Percentiles rank a stretch among this genome's conserved stretches.
These are phyloP conservation scores for Claviceps capensis DNA, from an alignment of 2,329 filamentous ascomycete species.

Conservation along the genomic window DNA sequence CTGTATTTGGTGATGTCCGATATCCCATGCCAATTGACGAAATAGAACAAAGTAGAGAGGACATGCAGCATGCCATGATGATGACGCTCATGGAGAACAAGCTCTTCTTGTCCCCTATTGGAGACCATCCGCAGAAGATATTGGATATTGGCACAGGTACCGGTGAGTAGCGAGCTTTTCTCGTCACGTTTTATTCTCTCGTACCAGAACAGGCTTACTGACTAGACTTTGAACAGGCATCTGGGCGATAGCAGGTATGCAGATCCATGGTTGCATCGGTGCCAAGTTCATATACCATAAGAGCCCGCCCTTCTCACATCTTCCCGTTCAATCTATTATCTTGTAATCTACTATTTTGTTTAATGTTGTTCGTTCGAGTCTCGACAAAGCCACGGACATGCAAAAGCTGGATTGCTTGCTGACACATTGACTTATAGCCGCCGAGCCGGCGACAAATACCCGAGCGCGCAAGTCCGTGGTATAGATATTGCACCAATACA, in stretches of 20 bases:
- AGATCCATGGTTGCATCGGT: no score
- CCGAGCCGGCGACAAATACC: slow-evolving; percentile 15
- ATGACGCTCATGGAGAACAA: slow-evolving; percentile 20
- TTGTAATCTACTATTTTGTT: no score
- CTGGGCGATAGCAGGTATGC: slow-evolving; percentile 6
- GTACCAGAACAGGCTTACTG: background rate
- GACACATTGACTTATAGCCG: background rate
- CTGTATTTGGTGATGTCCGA: slow-evolving; percentile 19
- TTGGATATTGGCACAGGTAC: slow-evolving; percentile 26
- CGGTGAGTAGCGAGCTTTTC: slow-evolving; percentile 2
- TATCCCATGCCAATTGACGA: slow-evolving; percentile 27
- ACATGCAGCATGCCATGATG: slow-evolving; percentile 26
- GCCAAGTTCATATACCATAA: background rate
- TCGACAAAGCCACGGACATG: no score
- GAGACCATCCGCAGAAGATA: slow-evolving; percentile 19
- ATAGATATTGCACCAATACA: slow-evolving; percentile 26
- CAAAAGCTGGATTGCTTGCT: background rate
- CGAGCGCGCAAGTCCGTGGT: slow-evolving; percentile 22
- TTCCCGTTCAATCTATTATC: background rate
- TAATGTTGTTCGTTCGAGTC: no score
- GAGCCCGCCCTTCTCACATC: no score
- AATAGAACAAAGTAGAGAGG: slow-evolving; percentile 23
- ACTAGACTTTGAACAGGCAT: slow-evolving; percentile 3
- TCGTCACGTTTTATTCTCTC: background rate
- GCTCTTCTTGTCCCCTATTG: slow-evolving; percentile 28